Evolutionary conservation across 164 flowering plant species (phyloP).

Genomic region (Aristolochia contorta): DNA sequence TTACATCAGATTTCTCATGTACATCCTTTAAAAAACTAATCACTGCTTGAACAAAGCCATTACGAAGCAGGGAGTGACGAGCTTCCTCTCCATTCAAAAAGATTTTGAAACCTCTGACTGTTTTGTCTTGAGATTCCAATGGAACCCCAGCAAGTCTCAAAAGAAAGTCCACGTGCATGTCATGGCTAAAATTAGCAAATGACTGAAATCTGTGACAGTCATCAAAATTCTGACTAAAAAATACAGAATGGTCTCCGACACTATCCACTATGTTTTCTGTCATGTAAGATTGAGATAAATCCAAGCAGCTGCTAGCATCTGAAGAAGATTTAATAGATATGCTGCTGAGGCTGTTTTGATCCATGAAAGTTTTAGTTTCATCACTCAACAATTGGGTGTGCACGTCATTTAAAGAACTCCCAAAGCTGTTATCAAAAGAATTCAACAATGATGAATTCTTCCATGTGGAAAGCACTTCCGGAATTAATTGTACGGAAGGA

Average conservation of each 20-base stretch:
- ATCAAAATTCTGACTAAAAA: neutral
- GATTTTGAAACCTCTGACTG: slow-evolving; percentile 33
- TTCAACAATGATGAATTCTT: slow-evolving; percentile 15
- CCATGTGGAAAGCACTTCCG: slow-evolving; percentile 9
- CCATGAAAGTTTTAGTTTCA: slow-evolving; percentile 2
- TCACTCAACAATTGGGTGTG: slow-evolving; percentile 1
- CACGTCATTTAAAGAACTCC: slow-evolving; percentile 46
- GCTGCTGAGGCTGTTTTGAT: slow-evolving; percentile 40
- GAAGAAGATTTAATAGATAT: slow-evolving; percentile 36
- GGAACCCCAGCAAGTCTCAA: slow-evolving; percentile 30
- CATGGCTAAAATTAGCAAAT: slow-evolving; percentile 4
- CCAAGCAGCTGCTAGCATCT: slow-evolving; percentile 29
- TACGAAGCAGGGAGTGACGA: slow-evolving; percentile 23
- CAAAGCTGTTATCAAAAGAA: slow-evolving; percentile 20
- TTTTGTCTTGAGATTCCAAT: slow-evolving; percentile 43
- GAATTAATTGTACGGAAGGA: slow-evolving; percentile 16
- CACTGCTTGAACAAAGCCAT: slow-evolving; percentile 37
- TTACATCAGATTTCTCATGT: slow-evolving; percentile 24
- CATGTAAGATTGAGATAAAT: slow-evolving; percentile 17
- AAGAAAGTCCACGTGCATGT: slow-evolving; percentile 13
- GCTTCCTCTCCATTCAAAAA: slow-evolving; percentile 22
- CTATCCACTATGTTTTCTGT: slow-evolving; percentile 9
- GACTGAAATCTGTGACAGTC: slow-evolving; percentile 15
- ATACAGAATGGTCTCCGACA: neutral
- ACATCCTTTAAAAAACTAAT: slow-evolving; percentile 45